A percentile compares a stretch with the other conserved stretches of the same genome.
phyloP scores from a whole-genome alignment of 2,329 filamentous ascomycete genomes.

The Xylaria sp. region DNA sequence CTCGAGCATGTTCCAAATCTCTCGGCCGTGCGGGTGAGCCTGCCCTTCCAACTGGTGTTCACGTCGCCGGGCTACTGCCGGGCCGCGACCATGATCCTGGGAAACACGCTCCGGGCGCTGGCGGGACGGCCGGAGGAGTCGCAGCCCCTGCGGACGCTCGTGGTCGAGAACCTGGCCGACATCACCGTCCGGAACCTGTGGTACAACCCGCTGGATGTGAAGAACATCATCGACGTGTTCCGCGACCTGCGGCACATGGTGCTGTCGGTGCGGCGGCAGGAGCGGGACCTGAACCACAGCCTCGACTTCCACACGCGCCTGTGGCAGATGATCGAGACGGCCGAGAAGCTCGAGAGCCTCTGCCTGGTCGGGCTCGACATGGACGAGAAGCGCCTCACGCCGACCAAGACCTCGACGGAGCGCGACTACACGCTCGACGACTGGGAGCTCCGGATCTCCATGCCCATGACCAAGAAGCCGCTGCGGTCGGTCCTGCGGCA shows the following conservation, averaged over 20 bases:
- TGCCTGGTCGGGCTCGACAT: slow-evolving; percentile 51
- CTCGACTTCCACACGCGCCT: slow-evolving; percentile 48
- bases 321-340: slow-evolving; percentile 53
- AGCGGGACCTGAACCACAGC: slow-evolving; percentile 40
- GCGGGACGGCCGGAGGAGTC: slow-evolving; percentile 49
- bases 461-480: slow-evolving; percentile 37
- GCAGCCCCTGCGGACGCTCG: slow-evolving; percentile 46
- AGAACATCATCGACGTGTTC: slow-evolving; percentile 50
- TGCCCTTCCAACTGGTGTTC: slow-evolving; percentile 54
- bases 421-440: slow-evolving; percentile 42
- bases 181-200: slow-evolving; percentile 51
- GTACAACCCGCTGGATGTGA: slow-evolving; percentile 54
- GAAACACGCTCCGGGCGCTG: slow-evolving; percentile 54
- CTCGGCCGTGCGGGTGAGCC: slow-evolving; percentile 51
- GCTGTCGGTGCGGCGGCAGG: slow-evolving; percentile 50
- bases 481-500: slow-evolving; percentile 41
- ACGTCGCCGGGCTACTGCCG: slow-evolving; percentile 41
- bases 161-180: slow-evolving; percentile 55
- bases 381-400: slow-evolving; percentile 39
- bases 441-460: slow-evolving; percentile 43
- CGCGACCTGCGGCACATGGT: slow-evolving; percentile 48
- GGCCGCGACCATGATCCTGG: slow-evolving; percentile 54
- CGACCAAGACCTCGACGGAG: slow-evolving; percentile 43
- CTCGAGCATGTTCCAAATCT: slow-evolving; percentile 49
- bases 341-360: slow-evolving; percentile 47